Percentiles rank a stretch among this genome's conserved stretches.
phyloP scores from a whole-genome alignment of 257 asterid genomes.

The Pogostemon cablin region DNA sequence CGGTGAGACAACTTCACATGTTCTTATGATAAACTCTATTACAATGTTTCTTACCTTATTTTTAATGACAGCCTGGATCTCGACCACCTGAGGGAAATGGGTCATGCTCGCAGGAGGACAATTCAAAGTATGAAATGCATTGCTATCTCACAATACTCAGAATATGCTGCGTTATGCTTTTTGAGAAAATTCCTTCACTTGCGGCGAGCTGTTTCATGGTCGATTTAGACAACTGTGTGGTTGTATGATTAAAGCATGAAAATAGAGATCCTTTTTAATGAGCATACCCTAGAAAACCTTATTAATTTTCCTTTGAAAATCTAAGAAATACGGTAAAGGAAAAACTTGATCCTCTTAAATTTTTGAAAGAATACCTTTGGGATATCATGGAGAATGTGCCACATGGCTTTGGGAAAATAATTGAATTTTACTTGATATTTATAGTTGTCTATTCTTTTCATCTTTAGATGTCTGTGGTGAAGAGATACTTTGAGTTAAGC shows the following conservation, averaged over 20 bases:
- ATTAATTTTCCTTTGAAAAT: neutral
- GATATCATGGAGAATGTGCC: constrained; percentile 3
- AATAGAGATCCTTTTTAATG: neutral
- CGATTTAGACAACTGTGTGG: constrained; percentile 17
- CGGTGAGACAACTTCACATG: constrained; percentile 51
- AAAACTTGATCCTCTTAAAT: constrained; percentile 12
- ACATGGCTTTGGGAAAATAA: neutral
- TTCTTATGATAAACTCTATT: constrained; percentile 22
- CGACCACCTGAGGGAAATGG: constrained; percentile 56
- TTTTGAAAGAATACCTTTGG: constrained; percentile 6
- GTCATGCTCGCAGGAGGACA: constrained; percentile 53
- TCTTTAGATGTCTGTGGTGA: constrained; percentile 1
- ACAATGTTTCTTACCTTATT: constrained; percentile 32
- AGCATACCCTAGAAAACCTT: neutral
- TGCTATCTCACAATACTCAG: constrained; percentile 19
- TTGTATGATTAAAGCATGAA: constrained; percentile 9
- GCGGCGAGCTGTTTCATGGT: constrained; percentile 13
- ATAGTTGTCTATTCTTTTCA: constrained; percentile 17
- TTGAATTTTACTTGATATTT: constrained; percentile 18
- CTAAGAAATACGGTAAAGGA: constrained; percentile 2
- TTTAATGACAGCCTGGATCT: constrained; percentile 68
- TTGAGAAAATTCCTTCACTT: neutral
- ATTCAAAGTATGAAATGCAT: constrained; percentile 65
- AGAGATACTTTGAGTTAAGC: constrained; percentile 6
- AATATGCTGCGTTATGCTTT: constrained; percentile 31